Base-by-base conservation (phyloP, 495 filamentous ascomycete genomes). In the Daldinia bambusicola region DNA sequence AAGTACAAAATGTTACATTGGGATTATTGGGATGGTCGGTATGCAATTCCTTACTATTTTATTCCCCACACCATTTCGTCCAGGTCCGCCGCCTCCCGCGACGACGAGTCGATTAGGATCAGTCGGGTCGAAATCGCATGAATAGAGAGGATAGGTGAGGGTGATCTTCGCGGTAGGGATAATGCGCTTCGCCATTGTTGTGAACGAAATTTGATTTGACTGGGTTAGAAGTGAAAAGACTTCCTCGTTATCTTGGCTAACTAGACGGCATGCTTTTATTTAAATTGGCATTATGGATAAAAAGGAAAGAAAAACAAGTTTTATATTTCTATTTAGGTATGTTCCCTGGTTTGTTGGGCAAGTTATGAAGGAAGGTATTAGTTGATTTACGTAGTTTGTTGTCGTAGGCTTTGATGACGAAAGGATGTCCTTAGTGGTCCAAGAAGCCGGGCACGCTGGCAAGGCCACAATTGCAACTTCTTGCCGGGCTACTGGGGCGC, bases 11-110 rank as follows among this genome's bases (percentile, higher is more conserved):
- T 61, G 50, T 32, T 16, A 36, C 13, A 36, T 26, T 26, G 26
- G 26, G 26, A 1, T 26, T 26, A 1, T 26, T 26, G 26, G 45
- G 16, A 32, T 37, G 20, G 26, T 6, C 2, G 12, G 12, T 22
- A 4, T 40, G 12, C n/a, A 30, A 56, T 51, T 53, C n/a, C 75
- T 43, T 66, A 91, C 92, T 77, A 98, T 93, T 80, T 94, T 95
- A 80, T 98, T 99, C 32, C 89, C 88, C 37, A 98, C 93, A 52
- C 94, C 95, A 75, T 86, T 95, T 63, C 90, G 88, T 41, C 91
- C 89, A 75, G 93, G 90, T 18, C 95, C 95, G 66, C 95, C 95
- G 55, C 95, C 95, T 31, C 95, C 95, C 38, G 90, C 95, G n/a
- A 97, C 93, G 8, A 97, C 81, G 32, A 98, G 83, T 53, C 87